phyloP scores from a whole-genome alignment of 495 filamentous ascomycete species.

The Aspergillus sclerotioniger region DNA sequence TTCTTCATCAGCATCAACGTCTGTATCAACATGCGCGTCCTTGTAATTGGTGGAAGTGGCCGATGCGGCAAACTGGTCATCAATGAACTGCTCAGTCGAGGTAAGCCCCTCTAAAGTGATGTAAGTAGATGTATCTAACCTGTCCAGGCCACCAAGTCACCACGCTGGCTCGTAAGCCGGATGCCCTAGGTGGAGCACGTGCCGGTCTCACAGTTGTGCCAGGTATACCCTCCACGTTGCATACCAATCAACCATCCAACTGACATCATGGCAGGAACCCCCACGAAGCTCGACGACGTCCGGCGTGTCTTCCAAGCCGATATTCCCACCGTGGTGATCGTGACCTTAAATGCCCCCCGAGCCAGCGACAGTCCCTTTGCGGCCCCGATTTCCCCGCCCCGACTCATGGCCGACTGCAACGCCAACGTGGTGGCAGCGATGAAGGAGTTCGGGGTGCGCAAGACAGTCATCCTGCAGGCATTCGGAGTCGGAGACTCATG shows the following conservation, averaged over 20 bases:
- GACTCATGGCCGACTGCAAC: slow-evolving; percentile 45
- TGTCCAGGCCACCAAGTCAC: slow-evolving; percentile 23
- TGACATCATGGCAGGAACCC: slow-evolving; percentile 37
- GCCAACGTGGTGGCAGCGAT: slow-evolving; percentile 41
- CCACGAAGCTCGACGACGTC: slow-evolving; percentile 38
- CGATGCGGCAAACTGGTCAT: slow-evolving; percentile 42
- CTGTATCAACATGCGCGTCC: slow-evolving; percentile 31
- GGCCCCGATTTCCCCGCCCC: slow-evolving; percentile 39
- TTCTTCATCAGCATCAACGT: no score
- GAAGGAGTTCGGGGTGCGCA: slow-evolving; percentile 36
- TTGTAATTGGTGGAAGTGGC: slow-evolving; percentile 43
- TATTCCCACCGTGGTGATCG: slow-evolving; percentile 38
- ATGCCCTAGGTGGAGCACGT: slow-evolving; percentile 8
- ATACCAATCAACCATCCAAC: no score
- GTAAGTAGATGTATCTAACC: not conserved
- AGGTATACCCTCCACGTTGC: slow-evolving; percentile 25
- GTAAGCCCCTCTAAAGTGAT: slow-evolving; percentile 5
- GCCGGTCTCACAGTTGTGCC: slow-evolving; percentile 17
- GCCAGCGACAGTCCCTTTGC: slow-evolving; percentile 46
- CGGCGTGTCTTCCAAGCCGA: slow-evolving; percentile 28
- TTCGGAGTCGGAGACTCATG: slow-evolving; percentile 48
- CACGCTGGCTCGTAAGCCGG: slow-evolving; percentile 21
- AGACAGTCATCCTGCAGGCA: slow-evolving; percentile 44
- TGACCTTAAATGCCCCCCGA: slow-evolving; percentile 45
- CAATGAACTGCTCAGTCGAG: slow-evolving; percentile 30